phyloP scores from a whole-genome alignment of 208 protist species.

The Leishmania mexicana region DNA sequence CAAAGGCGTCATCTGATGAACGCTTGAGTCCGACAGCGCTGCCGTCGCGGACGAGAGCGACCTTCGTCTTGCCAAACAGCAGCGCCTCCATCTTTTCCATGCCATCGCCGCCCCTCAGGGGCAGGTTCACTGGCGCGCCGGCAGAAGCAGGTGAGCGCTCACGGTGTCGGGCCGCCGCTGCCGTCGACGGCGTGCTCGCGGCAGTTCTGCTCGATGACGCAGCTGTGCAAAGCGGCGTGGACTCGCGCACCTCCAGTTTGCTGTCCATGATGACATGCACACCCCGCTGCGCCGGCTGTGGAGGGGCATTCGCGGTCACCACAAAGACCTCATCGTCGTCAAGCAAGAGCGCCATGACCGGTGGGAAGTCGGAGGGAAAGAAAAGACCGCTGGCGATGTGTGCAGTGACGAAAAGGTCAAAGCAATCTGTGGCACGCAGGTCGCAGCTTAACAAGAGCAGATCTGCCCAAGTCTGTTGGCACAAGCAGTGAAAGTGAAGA shows the following conservation, averaged over 20 bases:
- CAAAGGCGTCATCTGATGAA: neutral
- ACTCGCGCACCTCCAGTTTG: neutral
- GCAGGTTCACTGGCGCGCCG: neutral
- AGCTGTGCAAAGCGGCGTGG: neutral
- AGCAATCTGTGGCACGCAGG: neutral
- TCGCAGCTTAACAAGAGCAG: neutral
- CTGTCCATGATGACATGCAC: neutral
- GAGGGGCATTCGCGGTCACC: neutral
- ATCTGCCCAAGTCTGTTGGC: too few relatives aligned
- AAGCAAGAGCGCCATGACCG: slow-evolving; percentile 48
- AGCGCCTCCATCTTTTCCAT: slow-evolving; percentile 74
- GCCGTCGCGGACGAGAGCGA: slow-evolving; percentile 21
- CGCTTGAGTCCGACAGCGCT: neutral
- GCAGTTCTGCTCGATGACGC: neutral
- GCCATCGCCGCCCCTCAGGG: slow-evolving; percentile 58
- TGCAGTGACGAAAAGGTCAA: neutral
- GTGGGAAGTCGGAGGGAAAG: neutral
- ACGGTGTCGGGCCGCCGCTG: neutral
- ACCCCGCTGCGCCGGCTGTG: neutral
- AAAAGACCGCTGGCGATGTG: neutral
- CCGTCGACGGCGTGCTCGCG: neutral
- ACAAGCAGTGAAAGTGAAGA: neutral
- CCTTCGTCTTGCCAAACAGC: slow-evolving; percentile 39
- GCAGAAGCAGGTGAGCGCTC: neutral
- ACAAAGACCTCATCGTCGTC: slow-evolving; percentile 44